These are phyloP conservation scores for Coffea canephora DNA, from an alignment of 257 asterid genomes.

Conservation along the genomic window DNA sequence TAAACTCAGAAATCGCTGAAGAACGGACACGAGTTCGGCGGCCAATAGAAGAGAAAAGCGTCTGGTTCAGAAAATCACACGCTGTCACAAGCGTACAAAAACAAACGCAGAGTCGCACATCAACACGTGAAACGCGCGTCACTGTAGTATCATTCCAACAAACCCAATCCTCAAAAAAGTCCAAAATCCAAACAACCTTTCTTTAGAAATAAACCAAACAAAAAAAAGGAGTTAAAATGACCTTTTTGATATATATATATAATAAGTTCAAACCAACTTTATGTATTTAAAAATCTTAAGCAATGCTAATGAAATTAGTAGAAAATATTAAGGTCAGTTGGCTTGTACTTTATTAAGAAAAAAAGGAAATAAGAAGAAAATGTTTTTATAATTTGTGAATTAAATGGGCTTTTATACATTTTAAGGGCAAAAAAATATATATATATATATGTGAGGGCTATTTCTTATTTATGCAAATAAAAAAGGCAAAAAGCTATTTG, in stretches of 20 bases:
- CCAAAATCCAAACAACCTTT: background rate
- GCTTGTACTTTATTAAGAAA: background rate
- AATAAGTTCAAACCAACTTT: background rate
- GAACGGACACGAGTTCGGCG: no score
- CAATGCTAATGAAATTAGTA: background rate
- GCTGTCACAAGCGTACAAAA: background rate
- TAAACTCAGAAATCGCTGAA: background rate
- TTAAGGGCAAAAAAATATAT: no score
- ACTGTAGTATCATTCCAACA: background rate
- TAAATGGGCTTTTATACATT: no score
- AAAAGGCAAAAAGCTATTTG: no score
- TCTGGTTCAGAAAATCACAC: background rate
- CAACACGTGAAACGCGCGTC: slow-evolving; percentile 1
- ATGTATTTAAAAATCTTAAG: background rate
- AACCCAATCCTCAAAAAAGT: background rate
- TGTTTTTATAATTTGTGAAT: background rate
- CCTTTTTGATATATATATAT: background rate
- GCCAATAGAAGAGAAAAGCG: background rate
- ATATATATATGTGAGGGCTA: no score
- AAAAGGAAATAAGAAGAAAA: background rate
- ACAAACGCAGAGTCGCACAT: background rate
- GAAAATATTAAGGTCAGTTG: background rate
- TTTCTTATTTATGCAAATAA: no score
- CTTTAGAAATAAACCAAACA: background rate
- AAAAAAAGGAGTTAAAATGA: background rate